phyloP scores from a whole-genome alignment of 73 alveolate genomes.

The Paramecium caudatum region DNA sequence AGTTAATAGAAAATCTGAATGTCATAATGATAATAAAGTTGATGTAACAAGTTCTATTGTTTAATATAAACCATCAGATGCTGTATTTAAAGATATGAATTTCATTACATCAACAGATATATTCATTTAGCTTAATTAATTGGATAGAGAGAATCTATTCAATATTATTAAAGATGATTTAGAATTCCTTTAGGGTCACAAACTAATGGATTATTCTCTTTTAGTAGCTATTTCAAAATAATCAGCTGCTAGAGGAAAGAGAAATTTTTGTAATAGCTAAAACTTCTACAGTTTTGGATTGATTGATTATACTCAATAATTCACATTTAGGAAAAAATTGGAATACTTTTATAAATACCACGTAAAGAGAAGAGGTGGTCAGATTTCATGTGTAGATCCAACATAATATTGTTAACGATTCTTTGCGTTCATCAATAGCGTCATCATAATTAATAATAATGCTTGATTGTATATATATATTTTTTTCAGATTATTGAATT shows the following conservation, averaged over 20 bases:
- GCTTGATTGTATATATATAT: constrained; percentile 14
- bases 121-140: not conserved
- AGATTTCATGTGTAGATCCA: constrained; percentile 52
- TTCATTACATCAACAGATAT: constrained; percentile 27
- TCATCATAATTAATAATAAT: constrained; percentile 16
- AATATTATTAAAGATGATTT: not conserved
- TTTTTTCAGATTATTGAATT: not conserved
- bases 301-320: constrained; percentile 14
- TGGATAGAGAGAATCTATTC: not conserved
- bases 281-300: constrained; percentile 6
- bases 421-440: constrained; percentile 14
- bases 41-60: not conserved
- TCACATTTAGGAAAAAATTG: constrained; percentile 11
- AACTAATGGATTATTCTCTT: constrained; percentile 18
- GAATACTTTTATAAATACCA: not conserved
- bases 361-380: not conserved
- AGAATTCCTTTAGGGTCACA: not conserved
- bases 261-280: not conserved
- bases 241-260: not conserved
- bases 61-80: not conserved
- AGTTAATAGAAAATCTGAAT: not conserved
- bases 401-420: constrained; percentile 37
- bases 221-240: not conserved
- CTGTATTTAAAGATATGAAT: constrained; percentile 8
- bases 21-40: not conserved